Evolutionary conservation across 345 rosid species (phyloP).

Genomic region (Citrus australasica): DNA sequence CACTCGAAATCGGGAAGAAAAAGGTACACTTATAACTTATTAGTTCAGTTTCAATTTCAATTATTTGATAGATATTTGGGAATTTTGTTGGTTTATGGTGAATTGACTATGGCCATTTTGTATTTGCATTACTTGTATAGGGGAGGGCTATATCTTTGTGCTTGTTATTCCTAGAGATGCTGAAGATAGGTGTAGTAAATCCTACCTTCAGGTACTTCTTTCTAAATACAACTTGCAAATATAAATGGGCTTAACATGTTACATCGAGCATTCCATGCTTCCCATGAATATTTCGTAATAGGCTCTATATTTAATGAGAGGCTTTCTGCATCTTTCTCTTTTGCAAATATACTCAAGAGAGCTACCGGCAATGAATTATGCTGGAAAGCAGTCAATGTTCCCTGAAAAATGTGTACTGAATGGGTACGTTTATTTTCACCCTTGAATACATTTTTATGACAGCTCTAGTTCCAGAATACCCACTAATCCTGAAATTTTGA

Average conservation of each 20-base stretch:
- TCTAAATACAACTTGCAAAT: background rate
- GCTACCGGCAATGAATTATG: constrained; percentile 65
- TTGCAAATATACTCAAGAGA: constrained; percentile 51
- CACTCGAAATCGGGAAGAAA: constrained; percentile 13
- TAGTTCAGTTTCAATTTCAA: background rate
- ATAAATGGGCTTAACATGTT: background rate
- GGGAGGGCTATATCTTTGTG: constrained; percentile 35
- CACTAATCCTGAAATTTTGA: background rate
- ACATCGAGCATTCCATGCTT: background rate
- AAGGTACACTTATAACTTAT: constrained; percentile 9
- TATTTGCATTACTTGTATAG: background rate
- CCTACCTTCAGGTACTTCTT: constrained; percentile 45
- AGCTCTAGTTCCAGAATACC: constrained; percentile 6
- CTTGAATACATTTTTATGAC: background rate
- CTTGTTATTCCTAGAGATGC: constrained; percentile 61
- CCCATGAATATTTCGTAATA: background rate
- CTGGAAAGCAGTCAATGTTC: constrained; percentile 63
- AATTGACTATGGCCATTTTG: constrained; percentile 2
- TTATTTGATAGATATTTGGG: background rate
- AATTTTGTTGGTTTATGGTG: background rate
- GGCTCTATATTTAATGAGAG: background rate
- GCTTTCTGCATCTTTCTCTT: background rate
- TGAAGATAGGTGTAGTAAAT: constrained; percentile 29
- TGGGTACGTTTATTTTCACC: constrained; percentile 37
- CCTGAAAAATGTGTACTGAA: constrained; percentile 61